These are phyloP conservation scores for Ceratonia siliqua DNA, from an alignment of 306 rosid species.

Conservation along the genomic window DNA sequence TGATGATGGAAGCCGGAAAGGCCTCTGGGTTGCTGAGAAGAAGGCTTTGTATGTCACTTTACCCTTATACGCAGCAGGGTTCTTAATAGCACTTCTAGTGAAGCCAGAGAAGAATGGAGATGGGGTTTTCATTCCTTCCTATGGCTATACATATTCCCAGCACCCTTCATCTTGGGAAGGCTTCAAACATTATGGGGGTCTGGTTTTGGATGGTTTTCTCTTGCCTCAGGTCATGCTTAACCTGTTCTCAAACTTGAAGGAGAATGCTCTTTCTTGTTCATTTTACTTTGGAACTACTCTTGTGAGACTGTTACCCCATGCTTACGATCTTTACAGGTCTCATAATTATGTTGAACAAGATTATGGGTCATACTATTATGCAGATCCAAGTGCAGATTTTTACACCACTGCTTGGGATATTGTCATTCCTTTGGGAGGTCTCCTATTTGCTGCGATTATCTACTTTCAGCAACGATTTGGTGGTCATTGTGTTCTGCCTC, in stretches of 20 bases:
- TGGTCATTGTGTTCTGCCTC: not conserved
- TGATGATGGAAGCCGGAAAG: not conserved
- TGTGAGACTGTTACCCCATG: slow-evolving; percentile 47
- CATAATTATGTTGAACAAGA: slow-evolving; percentile 18
- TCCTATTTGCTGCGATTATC: slow-evolving; percentile 40
- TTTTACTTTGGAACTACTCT: slow-evolving; percentile 53
- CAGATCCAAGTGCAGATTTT: slow-evolving; percentile 30
- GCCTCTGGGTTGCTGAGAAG: slow-evolving; percentile 45
- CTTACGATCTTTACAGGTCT: slow-evolving; percentile 51
- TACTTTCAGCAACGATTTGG: slow-evolving; percentile 8
- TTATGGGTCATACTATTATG: slow-evolving; percentile 28
- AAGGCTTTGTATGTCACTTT: slow-evolving; percentile 17
- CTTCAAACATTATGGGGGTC: slow-evolving; percentile 37
- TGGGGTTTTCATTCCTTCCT: not conserved
- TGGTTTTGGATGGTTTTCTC: slow-evolving; percentile 49
- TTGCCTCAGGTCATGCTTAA: slow-evolving; percentile 54
- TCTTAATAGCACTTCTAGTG: slow-evolving; percentile 1
- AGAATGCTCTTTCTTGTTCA: slow-evolving; percentile 32
- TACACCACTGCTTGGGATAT: slow-evolving; percentile 47
- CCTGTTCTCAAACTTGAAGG: slow-evolving; percentile 34
- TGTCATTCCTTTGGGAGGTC: slow-evolving; percentile 30
- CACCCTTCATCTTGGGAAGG: slow-evolving; percentile 16
- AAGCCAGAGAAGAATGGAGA: not conserved
- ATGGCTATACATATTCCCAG: not conserved
- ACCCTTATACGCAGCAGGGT: slow-evolving; percentile 23